phyloP scores from a whole-genome alignment of 73 alveolate genomes.

The Tetrahymena thermophila region DNA sequence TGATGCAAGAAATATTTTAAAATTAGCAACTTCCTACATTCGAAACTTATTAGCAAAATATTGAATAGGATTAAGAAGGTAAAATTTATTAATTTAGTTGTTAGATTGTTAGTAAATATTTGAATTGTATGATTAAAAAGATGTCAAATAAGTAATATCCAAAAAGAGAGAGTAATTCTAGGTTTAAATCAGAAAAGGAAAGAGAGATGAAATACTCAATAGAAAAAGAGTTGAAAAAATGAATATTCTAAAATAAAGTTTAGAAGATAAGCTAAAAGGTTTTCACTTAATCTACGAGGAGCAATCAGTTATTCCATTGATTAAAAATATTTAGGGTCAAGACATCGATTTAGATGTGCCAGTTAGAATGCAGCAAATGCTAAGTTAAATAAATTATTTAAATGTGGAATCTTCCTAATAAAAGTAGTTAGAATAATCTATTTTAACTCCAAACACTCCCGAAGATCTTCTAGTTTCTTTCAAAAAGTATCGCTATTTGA shows the following conservation, averaged over 20 bases:
- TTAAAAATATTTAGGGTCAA: not conserved
- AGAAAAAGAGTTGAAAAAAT: not conserved
- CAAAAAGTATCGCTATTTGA: not conserved
- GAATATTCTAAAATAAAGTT: not conserved
- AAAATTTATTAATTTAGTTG: not conserved
- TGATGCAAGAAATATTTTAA: not conserved
- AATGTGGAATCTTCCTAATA: not conserved
- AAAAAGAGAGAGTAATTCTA: not conserved
- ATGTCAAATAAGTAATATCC: not conserved
- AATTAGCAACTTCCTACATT: not conserved
- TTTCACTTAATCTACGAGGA: not conserved
- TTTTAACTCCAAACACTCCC: not conserved
- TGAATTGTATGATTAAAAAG: not conserved
- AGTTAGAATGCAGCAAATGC: not conserved
- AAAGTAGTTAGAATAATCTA: not conserved
- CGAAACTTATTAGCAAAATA: not conserved
- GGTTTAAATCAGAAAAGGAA: not conserved
- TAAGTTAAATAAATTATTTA: not conserved
- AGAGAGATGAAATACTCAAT: not conserved
- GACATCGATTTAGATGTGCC: not conserved
- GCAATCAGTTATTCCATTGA: not conserved
- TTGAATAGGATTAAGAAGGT: not conserved
- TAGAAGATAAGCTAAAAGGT: not conserved
- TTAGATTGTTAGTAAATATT: not conserved
- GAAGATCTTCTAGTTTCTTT: not conserved